Evolutionary conservation across 2,329 filamentous ascomycete species (phyloP), one percentile per base, ranked within the genome.

Genomic region (Clonostachys sp.): DNA sequence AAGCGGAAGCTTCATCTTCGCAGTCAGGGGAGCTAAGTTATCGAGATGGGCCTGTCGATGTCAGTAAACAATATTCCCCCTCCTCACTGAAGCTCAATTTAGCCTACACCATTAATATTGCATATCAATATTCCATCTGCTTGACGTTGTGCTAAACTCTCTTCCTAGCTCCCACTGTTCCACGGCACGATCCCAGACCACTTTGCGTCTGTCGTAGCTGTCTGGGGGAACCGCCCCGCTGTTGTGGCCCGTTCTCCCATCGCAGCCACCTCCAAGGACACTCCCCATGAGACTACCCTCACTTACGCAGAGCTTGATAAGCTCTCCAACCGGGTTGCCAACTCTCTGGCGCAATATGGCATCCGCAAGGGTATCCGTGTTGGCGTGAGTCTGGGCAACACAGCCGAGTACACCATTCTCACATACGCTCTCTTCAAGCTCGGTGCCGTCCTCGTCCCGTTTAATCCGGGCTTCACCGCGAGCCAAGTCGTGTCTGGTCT

Each of bases 351-450:
- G 20, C 80, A 79, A 0, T 70, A 86, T 1, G 90, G 89, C 4
- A 87, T 96, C 2, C 74, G 70, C 50, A 95, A 91, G 59, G 91
- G 90, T 6, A 86, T 95, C 61, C 79, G 90, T 34, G 88, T 97
- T 12, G 91, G 89, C 13, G 83, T 96, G 24, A 92, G 86, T 50
- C 71, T 96, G 45, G 92, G 92, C 14, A 97, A 96, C 66, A 85
- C 83, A 40, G 73, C 86, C 55, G 91, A 96, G 65, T 92, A 89
- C 62, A 89, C 89, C 4, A 84, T 86, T 44, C 77, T 94, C 17
- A 92, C 87, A 6, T 97, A 97, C 67, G 91, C 91, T 1, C 66
- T 94, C 47, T 96, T 92, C 73, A 97, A 97, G 67, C 78, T 97
- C 10, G 94, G 94, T n/a, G 92, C 89, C 20, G 81, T 97, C 45